A percentile compares a stretch with the other conserved stretches of the same genome.
These are phyloP conservation scores for Vitis hybrid DNA, from an alignment of 177 flowering plant genomes.

Conservation along the genomic window DNA sequence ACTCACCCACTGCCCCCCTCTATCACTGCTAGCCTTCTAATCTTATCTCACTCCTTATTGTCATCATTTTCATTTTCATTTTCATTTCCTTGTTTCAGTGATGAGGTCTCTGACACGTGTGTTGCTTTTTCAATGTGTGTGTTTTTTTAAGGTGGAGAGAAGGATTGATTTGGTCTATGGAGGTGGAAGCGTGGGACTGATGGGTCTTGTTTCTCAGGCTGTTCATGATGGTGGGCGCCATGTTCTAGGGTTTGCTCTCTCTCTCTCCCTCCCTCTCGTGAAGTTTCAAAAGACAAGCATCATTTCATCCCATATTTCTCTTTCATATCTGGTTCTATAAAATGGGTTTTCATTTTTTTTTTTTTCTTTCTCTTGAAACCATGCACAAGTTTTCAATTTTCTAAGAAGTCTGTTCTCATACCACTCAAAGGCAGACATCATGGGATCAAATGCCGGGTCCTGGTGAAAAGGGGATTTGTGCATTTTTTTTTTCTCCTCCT, in stretches of 20 bases:
- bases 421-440: slow-evolving; percentile 33
- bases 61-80: neutral
- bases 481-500: neutral
- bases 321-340: neutral
- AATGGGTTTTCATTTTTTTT: slow-evolving; percentile 9
- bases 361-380: slow-evolving; percentile 1
- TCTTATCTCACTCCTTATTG: neutral
- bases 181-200: slow-evolving; percentile 94
- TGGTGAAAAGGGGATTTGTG: neutral
- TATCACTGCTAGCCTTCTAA: neutral
- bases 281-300: slow-evolving; percentile 1
- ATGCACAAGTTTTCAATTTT: slow-evolving; percentile 13
- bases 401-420: slow-evolving; percentile 8
- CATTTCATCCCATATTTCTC: slow-evolving; percentile 6
- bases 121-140: slow-evolving; percentile 27
- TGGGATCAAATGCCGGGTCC: slow-evolving; percentile 34
- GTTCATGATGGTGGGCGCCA: slow-evolving; percentile 99
- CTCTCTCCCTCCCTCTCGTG: slow-evolving; percentile 25
- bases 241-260: slow-evolving; percentile 86
- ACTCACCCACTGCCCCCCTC: neutral
- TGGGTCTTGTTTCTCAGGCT: slow-evolving; percentile 99
- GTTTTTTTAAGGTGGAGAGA: slow-evolving; percentile 74
- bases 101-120: slow-evolving; percentile 25
- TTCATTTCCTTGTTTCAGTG: neutral
- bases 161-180: slow-evolving; percentile 97